A percentile compares a stretch with the other conserved stretches of the same genome.
Evolutionary conservation across 768 basidiomycete species (phyloP).

Genomic region (Suillus placidus): DNA sequence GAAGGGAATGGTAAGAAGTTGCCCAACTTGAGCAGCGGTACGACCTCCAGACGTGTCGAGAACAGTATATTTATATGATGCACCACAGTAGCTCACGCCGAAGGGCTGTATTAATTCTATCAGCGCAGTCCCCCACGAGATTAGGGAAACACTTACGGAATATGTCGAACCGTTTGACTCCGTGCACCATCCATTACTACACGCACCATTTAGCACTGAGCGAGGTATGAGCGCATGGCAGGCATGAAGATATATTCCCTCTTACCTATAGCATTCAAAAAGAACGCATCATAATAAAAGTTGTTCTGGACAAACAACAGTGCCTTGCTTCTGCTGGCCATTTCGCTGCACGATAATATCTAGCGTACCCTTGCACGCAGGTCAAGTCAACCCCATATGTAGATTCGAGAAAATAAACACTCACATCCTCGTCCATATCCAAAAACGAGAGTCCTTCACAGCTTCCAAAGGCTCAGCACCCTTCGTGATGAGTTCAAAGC

Average conservation of each 20-base stretch:
- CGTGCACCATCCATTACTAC: constrained; percentile 79
- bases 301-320: constrained; percentile 93
- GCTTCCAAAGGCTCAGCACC: constrained; percentile 63
- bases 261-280: constrained; percentile 91
- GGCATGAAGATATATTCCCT: neutral
- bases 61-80: constrained; percentile 96
- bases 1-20: constrained; percentile 87
- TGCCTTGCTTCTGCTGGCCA: constrained; percentile 64
- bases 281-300: constrained; percentile 98
- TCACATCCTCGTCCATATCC: constrained; percentile 94
- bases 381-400: neutral
- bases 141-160: constrained; percentile 57
- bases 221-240: constrained; percentile 10
- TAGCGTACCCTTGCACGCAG: constrained; percentile 68
- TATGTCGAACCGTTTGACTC: constrained; percentile 65
- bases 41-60: constrained; percentile 87
- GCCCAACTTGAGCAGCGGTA: constrained; percentile 91
- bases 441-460: constrained; percentile 81
- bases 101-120: constrained; percentile 62
- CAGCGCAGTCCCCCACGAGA: constrained; percentile 5
- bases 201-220: constrained; percentile 90
- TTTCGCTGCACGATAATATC: constrained; percentile 92
- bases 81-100: constrained; percentile 92
- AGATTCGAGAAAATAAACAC: constrained; percentile 30
- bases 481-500: constrained; percentile 58